These are phyloP conservation scores for Sclerotinia minor DNA, from an alignment of 2,329 filamentous ascomycete species.

Conservation along the genomic window DNA sequence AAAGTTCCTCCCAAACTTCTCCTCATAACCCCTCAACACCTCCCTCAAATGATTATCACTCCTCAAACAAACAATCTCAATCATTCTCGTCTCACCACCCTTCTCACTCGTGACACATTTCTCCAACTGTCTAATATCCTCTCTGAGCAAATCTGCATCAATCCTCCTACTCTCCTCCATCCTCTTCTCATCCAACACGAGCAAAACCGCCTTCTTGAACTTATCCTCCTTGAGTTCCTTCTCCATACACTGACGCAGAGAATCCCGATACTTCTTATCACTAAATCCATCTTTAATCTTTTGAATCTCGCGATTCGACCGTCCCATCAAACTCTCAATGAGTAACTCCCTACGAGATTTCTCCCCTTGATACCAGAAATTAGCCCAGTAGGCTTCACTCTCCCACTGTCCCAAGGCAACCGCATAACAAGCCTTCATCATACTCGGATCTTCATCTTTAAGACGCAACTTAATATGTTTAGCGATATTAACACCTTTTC, in stretches of 20 bases:
- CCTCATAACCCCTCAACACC: slow-evolving; percentile 75
- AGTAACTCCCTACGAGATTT: slow-evolving; percentile 82
- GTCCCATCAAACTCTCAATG: slow-evolving; percentile 90
- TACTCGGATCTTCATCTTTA: slow-evolving; percentile 70
- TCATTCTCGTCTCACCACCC: slow-evolving; percentile 85
- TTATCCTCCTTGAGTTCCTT: slow-evolving; percentile 94
- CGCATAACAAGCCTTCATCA: slow-evolving; percentile 90
- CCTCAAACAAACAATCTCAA: slow-evolving; percentile 76
- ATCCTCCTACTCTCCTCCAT: slow-evolving; percentile 66
- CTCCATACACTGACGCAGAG: slow-evolving; percentile 80
- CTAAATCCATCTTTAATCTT: slow-evolving; percentile 85
- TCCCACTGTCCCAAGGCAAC: slow-evolving; percentile 89
- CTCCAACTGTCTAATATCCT: slow-evolving; percentile 73
- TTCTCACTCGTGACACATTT: slow-evolving; percentile 68
- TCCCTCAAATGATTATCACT: slow-evolving; percentile 82
- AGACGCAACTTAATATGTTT: slow-evolving; percentile 79
- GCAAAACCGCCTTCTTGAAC: slow-evolving; percentile 83
- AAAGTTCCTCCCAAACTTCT: slow-evolving; percentile 75
- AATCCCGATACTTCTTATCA: slow-evolving; percentile 88
- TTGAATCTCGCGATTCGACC: slow-evolving; percentile 81
- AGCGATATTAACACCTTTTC: slow-evolving; percentile 78
- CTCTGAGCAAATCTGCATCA: slow-evolving; percentile 55
- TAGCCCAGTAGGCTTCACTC: slow-evolving; percentile 95
- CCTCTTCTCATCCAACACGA: slow-evolving; percentile 77
- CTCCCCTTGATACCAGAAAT: slow-evolving; percentile 93